Evolutionary conservation across 2,329 filamentous ascomycete genomes (phyloP).

Genomic region (Aspergillus quadrilineatus): DNA sequence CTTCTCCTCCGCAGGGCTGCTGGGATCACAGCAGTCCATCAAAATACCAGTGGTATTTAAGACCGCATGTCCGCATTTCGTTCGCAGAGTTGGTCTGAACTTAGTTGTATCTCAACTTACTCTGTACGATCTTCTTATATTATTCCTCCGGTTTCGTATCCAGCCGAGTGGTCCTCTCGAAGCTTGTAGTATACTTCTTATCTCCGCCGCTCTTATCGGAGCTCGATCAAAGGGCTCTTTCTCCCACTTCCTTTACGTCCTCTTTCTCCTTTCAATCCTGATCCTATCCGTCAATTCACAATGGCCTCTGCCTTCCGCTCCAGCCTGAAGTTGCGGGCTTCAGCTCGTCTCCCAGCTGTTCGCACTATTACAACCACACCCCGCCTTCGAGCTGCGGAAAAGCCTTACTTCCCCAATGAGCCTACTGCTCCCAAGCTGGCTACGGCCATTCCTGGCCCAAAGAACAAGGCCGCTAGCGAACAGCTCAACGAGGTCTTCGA

Average conservation of each 20-base stretch:
- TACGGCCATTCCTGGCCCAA: conserved; percentile 71
- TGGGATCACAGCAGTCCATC: conserved; percentile 1
- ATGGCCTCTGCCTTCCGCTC: conserved; percentile 40
- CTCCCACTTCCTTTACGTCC: neutral
- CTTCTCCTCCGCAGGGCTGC: neutral
- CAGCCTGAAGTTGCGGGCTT: conserved; percentile 34
- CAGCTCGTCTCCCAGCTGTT: conserved; percentile 33
- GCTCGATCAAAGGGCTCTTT: neutral
- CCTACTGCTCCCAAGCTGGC: conserved; percentile 55
- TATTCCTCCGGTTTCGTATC: neutral
- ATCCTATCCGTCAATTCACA: neutral
- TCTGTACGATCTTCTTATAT: neutral
- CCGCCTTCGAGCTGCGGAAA: conserved; percentile 39
- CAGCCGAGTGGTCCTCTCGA: neutral
- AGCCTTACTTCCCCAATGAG: conserved; percentile 60
- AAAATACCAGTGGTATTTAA: conserved; percentile 10
- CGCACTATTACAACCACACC: conserved; percentile 39
- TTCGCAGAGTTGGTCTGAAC: neutral
- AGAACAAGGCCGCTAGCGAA: conserved; percentile 66
- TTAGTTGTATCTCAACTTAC: neutral
- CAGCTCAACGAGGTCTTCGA: conserved; percentile 79
- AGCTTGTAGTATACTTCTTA: conserved; percentile 7
- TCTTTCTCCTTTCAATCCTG: neutral
- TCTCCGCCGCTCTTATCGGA: conserved; percentile 12
- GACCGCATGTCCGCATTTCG: neutral